phyloP scores from a whole-genome alignment of 345 rosid genomes.

The Brassica juncea region DNA sequence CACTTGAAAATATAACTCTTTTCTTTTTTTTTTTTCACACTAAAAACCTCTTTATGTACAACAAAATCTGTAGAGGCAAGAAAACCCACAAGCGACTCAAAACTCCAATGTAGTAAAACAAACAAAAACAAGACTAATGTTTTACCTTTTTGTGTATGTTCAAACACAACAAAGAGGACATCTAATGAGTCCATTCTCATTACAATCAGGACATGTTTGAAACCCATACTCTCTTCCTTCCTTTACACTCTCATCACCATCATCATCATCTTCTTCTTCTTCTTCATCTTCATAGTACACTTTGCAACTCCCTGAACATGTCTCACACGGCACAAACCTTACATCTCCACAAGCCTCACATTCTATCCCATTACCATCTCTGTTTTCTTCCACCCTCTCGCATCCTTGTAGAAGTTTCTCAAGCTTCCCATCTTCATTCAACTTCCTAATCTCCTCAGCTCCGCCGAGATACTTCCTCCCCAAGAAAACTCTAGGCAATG shows the following conservation, averaged over 20 bases:
- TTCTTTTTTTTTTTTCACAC: not conserved
- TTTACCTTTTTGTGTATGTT: not conserved
- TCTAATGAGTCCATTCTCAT: constrained; percentile 86
- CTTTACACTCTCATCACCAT: constrained; percentile 34
- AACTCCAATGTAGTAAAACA: constrained; percentile 3
- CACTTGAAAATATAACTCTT: not conserved
- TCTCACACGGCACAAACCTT: constrained; percentile 89
- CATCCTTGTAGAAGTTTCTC: constrained; percentile 61
- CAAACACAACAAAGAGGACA: constrained; percentile 71
- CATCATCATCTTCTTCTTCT: not conserved
- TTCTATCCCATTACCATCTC: constrained; percentile 38
- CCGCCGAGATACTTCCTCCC: constrained; percentile 76
- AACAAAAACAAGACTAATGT: not conserved
- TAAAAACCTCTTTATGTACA: constrained; percentile 30
- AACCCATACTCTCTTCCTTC: constrained; percentile 60
- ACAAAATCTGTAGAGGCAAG: constrained; percentile 18
- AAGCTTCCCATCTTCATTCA: constrained; percentile 83
- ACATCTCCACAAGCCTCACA: constrained; percentile 92
- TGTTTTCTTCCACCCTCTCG: constrained; percentile 49
- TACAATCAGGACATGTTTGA: constrained; percentile 82
- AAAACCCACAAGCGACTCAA: constrained; percentile 10
- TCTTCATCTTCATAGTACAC: constrained; percentile 52
- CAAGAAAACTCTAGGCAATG: constrained; percentile 71
- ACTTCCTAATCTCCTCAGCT: constrained; percentile 67
- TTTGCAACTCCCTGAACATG: constrained; percentile 93